phyloP scores from a whole-genome alignment of 179 eudicot genomes.

The Dionaea muscipula region DNA sequence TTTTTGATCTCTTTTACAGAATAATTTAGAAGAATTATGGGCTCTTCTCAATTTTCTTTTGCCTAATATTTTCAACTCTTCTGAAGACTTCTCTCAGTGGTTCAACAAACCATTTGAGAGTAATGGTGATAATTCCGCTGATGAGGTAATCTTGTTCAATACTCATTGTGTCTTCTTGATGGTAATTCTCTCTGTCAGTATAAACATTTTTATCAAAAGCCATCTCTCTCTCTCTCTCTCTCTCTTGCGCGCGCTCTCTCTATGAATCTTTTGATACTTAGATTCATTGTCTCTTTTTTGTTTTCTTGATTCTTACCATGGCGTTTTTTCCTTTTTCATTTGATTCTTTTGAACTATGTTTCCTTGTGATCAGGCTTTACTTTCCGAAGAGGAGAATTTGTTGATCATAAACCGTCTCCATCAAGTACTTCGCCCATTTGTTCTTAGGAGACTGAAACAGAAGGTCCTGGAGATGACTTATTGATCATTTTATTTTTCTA shows the following conservation, averaged over 20 bases:
- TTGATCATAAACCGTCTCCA: constrained; percentile 94
- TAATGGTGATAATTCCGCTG: constrained; percentile 73
- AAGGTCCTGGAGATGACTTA: constrained; percentile 37
- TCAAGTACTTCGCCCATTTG: constrained; percentile 98
- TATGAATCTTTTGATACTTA: too few species aligned
- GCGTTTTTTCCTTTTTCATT: background rate
- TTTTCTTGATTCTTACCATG: background rate
- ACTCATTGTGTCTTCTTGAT: background rate
- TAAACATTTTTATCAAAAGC: too few species aligned
- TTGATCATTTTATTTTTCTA: background rate
- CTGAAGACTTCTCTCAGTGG: constrained; percentile 98
- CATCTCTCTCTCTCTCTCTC: too few species aligned
- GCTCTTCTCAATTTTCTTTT: constrained; percentile 90
- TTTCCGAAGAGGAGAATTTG: constrained; percentile 97
- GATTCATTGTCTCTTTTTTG: too few species aligned
- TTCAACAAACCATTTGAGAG: constrained; percentile 98
- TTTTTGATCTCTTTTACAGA: constrained; percentile 30
- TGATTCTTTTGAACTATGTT: background rate
- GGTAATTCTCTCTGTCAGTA: too few species aligned
- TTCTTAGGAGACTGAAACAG: constrained; percentile 89
- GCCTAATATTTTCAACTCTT: constrained; percentile 89
- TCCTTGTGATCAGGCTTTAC: constrained; percentile 44
- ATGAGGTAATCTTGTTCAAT: constrained; percentile 39
- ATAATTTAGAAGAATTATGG: constrained; percentile 97
- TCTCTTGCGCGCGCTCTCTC: too few species aligned